These are phyloP conservation scores for Gymnopilus junonius DNA, from an alignment of 768 basidiomycete genomes.

Conservation along the genomic window DNA sequence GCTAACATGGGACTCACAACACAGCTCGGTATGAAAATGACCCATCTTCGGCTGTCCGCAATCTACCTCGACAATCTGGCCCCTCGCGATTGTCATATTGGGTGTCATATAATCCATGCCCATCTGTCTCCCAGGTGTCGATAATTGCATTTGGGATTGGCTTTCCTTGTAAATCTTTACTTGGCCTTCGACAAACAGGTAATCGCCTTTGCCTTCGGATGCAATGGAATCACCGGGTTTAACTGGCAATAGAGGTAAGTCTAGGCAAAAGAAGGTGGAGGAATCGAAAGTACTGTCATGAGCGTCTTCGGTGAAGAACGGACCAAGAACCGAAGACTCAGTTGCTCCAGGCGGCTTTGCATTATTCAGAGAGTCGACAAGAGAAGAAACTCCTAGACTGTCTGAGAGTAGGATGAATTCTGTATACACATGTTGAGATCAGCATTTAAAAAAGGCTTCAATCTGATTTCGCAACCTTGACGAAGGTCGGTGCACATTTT, in stretches of 20 bases:
- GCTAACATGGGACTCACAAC: slow-evolving; percentile 41
- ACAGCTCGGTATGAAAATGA: slow-evolving; percentile 73
- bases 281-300: slow-evolving; percentile 51
- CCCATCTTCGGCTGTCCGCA: slow-evolving; percentile 64
- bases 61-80: slow-evolving; percentile 77
- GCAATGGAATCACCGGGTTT: slow-evolving; percentile 76
- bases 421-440: slow-evolving; percentile 7
- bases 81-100: slow-evolving; percentile 56
- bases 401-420: slow-evolving; percentile 91
- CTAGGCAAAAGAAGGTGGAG: background rate
- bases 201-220: slow-evolving; percentile 85
- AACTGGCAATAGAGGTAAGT: slow-evolving; percentile 43
- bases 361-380: slow-evolving; percentile 79
- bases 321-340: slow-evolving; percentile 79
- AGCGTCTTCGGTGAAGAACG: slow-evolving; percentile 82
- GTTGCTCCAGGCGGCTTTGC: slow-evolving; percentile 65
- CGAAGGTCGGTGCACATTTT: slow-evolving; percentile 73
- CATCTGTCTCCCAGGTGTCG: slow-evolving; percentile 87
- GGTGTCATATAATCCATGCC: slow-evolving; percentile 49
- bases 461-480: slow-evolving; percentile 42
- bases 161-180: slow-evolving; percentile 64
- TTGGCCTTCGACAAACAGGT: slow-evolving; percentile 79
- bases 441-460: background rate
- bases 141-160: slow-evolving; percentile 69
- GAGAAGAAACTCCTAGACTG: slow-evolving; percentile 73